Conservation (phyloP, 1,284 basidiomycete species). For the Stygiomarasmius scandens region DNA sequence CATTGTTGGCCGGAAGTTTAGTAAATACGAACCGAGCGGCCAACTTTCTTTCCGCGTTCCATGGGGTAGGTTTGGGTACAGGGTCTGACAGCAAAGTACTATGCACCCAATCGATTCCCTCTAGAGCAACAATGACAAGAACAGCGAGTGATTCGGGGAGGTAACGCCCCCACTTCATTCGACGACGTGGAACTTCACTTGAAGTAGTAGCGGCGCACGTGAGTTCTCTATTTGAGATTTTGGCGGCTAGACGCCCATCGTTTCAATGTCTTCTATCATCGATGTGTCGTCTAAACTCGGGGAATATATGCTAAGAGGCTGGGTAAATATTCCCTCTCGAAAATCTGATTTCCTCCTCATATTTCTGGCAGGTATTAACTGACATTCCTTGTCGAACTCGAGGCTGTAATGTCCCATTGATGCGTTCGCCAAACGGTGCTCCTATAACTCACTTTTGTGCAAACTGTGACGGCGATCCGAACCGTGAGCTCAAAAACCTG, state of each 20-base stretch:
- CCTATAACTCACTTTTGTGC: constrained; percentile 60
- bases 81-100: constrained; percentile 36
- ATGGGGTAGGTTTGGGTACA: constrained; percentile 40
- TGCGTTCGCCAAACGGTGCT: constrained; percentile 65
- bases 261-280: constrained; percentile 48
- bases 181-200: constrained; percentile 10
- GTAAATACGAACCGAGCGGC: constrained; percentile 54
- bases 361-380: constrained; percentile 57
- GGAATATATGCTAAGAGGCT: constrained; percentile 76
- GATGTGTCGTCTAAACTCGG: constrained; percentile 65
- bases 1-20: neutral
- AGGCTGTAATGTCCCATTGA: constrained; percentile 64
- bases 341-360: constrained; percentile 15
- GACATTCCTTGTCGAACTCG: constrained; percentile 58
- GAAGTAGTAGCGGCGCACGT: neutral
- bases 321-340: constrained; percentile 51
- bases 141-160: constrained; percentile 61
- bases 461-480: constrained; percentile 52
- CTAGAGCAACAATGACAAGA: constrained; percentile 48
- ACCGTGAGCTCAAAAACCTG: constrained; percentile 29
- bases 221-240: neutral
- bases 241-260: neutral
- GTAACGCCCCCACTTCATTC: constrained; percentile 66
- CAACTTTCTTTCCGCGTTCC: constrained; percentile 63
- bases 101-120: constrained; percentile 43